Conservation (phyloP, 2,329 filamentous ascomycete species). For the Hirsutella thompsonii region DNA sequence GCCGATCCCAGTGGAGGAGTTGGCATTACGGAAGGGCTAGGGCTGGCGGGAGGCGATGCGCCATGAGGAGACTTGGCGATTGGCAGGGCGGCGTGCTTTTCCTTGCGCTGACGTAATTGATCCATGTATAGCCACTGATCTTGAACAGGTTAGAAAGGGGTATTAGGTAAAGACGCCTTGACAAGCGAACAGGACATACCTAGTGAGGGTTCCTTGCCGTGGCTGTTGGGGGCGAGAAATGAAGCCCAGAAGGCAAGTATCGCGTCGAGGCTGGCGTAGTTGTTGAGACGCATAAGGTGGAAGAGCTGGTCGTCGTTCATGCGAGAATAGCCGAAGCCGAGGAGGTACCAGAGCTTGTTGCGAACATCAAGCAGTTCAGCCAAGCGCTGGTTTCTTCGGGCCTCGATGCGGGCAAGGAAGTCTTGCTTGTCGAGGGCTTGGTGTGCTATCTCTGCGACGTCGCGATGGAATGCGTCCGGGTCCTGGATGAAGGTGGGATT, state of each 20-base stretch:
- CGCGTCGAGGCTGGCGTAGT: background rate
- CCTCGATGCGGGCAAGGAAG: slow-evolving; percentile 2
- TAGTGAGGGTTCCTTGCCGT: background rate
- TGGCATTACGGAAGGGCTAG: background rate
- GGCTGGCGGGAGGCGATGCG: background rate
- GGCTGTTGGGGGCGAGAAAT: background rate
- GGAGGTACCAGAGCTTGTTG: background rate
- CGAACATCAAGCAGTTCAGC: background rate
- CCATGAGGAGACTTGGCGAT: background rate
- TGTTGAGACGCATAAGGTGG: background rate
- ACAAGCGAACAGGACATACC: background rate
- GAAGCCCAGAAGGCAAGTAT: background rate
- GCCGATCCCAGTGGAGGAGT: background rate
- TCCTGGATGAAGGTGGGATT: slow-evolving; percentile 4
- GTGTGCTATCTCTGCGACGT: slow-evolving; percentile 1
- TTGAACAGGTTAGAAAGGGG: background rate
- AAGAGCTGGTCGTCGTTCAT: background rate
- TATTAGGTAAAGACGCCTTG: background rate
- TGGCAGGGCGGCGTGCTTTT: background rate
- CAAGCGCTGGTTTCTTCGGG: slow-evolving; percentile 1
- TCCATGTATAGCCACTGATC: background rate
- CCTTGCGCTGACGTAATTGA: background rate
- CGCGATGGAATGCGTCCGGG: slow-evolving; percentile 2
- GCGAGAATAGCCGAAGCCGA: background rate
- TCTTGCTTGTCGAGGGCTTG: background rate